These are phyloP conservation scores for Cyberlindnera veronae DNA, from an alignment of 805 yeast species.

Conservation along the genomic window DNA sequence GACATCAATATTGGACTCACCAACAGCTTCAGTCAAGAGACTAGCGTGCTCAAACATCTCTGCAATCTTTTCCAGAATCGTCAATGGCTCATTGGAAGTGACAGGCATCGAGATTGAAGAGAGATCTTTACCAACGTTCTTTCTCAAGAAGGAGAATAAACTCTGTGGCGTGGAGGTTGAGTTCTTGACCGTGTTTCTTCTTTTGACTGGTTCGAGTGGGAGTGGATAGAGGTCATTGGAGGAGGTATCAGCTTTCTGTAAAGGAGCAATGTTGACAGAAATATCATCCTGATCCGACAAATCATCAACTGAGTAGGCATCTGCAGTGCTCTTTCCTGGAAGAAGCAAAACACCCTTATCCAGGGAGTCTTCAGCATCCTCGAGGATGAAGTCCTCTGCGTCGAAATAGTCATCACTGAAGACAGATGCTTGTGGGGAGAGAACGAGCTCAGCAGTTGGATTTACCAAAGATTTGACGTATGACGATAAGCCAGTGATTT, in stretches of 20 bases:
- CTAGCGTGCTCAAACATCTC: conserved; percentile 77
- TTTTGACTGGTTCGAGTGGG: conserved; percentile 39
- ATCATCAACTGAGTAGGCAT: conserved; percentile 22
- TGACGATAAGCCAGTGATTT: conserved; percentile 7
- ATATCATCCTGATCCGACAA: conserved; percentile 25
- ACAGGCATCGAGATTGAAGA: conserved; percentile 90
- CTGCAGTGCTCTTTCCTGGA: conserved; percentile 13
- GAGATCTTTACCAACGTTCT: conserved; percentile 90
- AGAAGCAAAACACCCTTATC: conserved; percentile 23
- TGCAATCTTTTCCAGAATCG: conserved; percentile 73
- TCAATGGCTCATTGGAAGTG: conserved; percentile 86
- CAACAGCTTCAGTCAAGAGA: conserved; percentile 58
- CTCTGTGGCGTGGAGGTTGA: conserved; percentile 76
- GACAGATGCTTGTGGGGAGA: conserved; percentile 31
- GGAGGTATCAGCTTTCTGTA: not conserved
- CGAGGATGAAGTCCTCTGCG: conserved; percentile 40
- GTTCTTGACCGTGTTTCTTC: conserved; percentile 58
- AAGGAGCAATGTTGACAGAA: conserved; percentile 7
- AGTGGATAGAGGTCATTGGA: conserved; percentile 60
- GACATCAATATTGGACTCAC: conserved; percentile 43
- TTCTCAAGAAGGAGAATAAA: conserved; percentile 71
- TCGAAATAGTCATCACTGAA: conserved; percentile 53
- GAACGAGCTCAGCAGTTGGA: conserved; percentile 5
- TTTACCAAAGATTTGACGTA: conserved; percentile 12
- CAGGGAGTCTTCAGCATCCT: conserved; percentile 36